These are phyloP conservation scores for Trichoderma guizhouense DNA, from an alignment of 2,329 filamentous ascomycete genomes.

Conservation along the genomic window DNA sequence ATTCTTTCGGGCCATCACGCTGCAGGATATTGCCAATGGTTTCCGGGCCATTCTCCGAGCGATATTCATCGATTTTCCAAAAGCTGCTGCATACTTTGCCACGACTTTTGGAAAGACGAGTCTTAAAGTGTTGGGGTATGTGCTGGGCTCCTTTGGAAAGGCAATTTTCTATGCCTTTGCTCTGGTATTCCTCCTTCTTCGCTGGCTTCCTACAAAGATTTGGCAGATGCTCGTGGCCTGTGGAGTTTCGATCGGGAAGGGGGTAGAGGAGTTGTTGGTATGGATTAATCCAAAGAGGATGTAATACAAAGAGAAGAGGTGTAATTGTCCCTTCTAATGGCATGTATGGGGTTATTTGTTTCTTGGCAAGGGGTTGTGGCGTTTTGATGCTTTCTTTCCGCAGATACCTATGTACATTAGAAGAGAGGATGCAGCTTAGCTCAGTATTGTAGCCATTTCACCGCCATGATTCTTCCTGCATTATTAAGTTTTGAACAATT, in stretches of 20 bases:
- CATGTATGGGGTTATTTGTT: not conserved
- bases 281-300: conserved; percentile 1
- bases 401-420: too few species aligned
- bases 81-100: conserved; percentile 27
- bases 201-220: conserved; percentile 34
- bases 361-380: not conserved
- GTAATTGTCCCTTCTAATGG: not conserved
- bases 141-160: conserved; percentile 33
- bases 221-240: conserved; percentile 32
- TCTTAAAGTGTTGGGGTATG: conserved; percentile 27
- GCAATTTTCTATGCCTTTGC: conserved; percentile 27
- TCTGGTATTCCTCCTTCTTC: conserved; percentile 29
- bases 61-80: conserved; percentile 33
- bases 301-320: not conserved
- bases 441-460: not conserved
- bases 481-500: too few species aligned
- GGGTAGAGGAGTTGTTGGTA: conserved; percentile 33
- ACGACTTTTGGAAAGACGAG: conserved; percentile 24
- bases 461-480: not conserved
- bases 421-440: not conserved
- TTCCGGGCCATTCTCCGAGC: conserved; percentile 29
- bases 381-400: not conserved
- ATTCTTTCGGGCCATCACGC: conserved; percentile 36
- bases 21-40: conserved; percentile 40
- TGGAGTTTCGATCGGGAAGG: conserved; percentile 31